A percentile compares a stretch with the other conserved stretches of the same genome.
Evolutionary conservation across 148 eudicot species (phyloP).

Genomic region (Cornus controversa): DNA sequence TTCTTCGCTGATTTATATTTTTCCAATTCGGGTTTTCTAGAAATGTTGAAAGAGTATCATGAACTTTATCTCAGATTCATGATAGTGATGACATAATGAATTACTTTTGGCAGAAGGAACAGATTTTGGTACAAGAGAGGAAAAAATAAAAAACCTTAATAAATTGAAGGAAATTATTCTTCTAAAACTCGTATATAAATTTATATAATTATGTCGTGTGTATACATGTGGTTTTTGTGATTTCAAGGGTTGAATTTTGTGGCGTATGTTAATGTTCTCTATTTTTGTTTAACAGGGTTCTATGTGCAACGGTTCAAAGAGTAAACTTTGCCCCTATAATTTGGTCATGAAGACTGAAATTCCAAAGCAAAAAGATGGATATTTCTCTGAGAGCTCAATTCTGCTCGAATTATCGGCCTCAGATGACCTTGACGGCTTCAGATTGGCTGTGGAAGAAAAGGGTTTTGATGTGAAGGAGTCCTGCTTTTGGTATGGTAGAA

Average conservation of each 20-base stretch:
- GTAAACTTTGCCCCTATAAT: constrained; percentile 20
- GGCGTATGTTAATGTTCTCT: not conserved
- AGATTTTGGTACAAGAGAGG: no score
- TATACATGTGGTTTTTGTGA: not conserved
- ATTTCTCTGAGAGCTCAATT: constrained; percentile 25
- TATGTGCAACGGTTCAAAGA: constrained; percentile 42
- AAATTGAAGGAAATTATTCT: not conserved
- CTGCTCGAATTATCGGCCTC: constrained; percentile 77
- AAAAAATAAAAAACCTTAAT: no score
- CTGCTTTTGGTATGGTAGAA: constrained; percentile 72
- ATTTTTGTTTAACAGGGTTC: constrained; percentile 17
- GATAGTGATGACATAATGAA: no score
- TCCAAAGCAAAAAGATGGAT: constrained; percentile 17
- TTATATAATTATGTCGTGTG: not conserved
- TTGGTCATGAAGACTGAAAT: constrained; percentile 37
- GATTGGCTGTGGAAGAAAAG: constrained; percentile 45
- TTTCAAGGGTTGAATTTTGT: not conserved
- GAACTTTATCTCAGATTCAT: not conserved
- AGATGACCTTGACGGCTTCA: constrained; percentile 54
- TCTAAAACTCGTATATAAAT: not conserved
- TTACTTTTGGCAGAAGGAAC: no score
- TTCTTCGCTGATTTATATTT: not conserved
- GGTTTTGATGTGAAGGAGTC: constrained; percentile 38
- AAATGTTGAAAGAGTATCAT: not conserved
- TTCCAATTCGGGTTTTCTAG: not conserved